A percentile compares a stretch with the other conserved stretches of the same genome.
Conservation (phyloP, 73 alveolate species). For the Durusdinium trenchii region DNA sequence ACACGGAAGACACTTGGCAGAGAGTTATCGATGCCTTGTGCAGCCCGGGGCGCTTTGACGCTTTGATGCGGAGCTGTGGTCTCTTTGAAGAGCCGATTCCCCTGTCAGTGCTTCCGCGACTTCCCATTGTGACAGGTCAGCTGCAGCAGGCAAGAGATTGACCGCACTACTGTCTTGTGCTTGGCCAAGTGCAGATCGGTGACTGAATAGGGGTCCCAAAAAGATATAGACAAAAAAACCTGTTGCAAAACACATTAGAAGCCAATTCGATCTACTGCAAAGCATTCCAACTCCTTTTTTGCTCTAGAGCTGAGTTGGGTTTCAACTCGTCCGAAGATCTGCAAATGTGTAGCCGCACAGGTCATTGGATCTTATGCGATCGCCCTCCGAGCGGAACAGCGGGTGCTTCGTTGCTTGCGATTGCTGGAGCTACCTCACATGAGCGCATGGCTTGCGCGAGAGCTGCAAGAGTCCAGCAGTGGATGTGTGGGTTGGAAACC, state of each 20-base stretch:
- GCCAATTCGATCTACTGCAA: too few relatives aligned
- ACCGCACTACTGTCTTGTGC: too few relatives aligned
- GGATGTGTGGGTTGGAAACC: constrained; percentile 22
- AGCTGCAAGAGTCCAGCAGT: constrained; percentile 15
- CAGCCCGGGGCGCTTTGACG: background rate
- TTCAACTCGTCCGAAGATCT: too few relatives aligned
- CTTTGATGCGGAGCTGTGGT: background rate
- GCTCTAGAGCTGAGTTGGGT: background rate
- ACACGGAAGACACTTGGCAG: background rate
- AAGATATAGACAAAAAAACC: too few relatives aligned
- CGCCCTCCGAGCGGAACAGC: constrained; percentile 19
- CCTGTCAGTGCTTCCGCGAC: background rate
- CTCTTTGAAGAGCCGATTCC: background rate
- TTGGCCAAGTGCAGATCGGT: too few relatives aligned
- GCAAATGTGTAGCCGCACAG: background rate
- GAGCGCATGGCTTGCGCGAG: constrained; percentile 18
- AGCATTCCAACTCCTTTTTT: too few relatives aligned
- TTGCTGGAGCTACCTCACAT: background rate
- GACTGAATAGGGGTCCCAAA: too few relatives aligned
- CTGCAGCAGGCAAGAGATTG: background rate
- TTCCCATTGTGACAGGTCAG: background rate
- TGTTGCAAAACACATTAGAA: too few relatives aligned
- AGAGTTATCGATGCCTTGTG: background rate
- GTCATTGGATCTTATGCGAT: background rate
- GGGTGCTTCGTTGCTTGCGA: constrained; percentile 16